Conservation (phyloP, 441 rosid species). For the Pelargonium citronellum region DNA sequence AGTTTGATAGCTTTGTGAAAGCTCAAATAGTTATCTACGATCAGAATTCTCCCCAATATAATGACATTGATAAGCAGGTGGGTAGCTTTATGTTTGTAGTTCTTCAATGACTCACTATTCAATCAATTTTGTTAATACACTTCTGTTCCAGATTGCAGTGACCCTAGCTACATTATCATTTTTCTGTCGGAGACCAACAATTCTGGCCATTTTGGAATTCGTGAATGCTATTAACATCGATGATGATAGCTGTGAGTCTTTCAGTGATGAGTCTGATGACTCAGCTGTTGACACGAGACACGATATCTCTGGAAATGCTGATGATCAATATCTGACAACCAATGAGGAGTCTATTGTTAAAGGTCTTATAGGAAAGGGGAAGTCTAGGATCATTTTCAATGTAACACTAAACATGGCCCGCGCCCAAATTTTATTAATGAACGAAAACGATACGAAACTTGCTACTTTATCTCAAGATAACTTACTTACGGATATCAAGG, state of each 20-base stretch:
- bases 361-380: conserved; percentile 93
- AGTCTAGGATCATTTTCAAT: conserved; percentile 76
- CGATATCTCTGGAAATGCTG: conserved; percentile 35
- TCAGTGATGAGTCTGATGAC: conserved; percentile 42
- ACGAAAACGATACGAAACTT: conserved; percentile 82
- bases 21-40: conserved; percentile 82
- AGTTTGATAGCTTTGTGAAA: conserved; percentile 85
- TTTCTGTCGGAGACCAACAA: conserved; percentile 93
- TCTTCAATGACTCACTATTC: not conserved
- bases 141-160: conserved; percentile 60
- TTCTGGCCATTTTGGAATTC: conserved; percentile 92
- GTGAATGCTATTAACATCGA: conserved; percentile 61
- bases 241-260: conserved; percentile 55
- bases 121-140: conserved; percentile 12
- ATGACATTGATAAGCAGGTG: conserved; percentile 77
- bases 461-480: conserved; percentile 91
- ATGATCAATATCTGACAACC: conserved; percentile 29
- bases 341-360: conserved; percentile 57
- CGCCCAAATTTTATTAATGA: conserved; percentile 87
- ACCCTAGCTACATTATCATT: conserved; percentile 83
- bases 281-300: conserved; percentile 38
- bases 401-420: conserved; percentile 81
- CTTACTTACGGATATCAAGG: conserved; percentile 86
- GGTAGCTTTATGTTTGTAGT: conserved; percentile 20
- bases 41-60: conserved; percentile 62